phyloP scores from a whole-genome alignment of 148 eudicot species.

The Hydrangea macrophylla region DNA sequence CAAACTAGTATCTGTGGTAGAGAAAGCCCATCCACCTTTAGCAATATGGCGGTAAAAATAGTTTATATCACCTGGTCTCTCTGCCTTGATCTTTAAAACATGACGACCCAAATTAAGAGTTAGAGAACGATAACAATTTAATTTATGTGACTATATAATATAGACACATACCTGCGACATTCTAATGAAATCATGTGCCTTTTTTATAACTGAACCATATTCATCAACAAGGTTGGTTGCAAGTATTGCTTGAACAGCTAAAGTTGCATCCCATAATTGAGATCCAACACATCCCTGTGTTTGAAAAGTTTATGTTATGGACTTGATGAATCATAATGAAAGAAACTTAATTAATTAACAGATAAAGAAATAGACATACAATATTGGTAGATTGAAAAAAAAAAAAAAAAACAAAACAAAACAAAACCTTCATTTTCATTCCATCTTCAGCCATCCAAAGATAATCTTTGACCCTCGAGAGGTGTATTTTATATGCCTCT shows the following conservation, averaged over 20 bases:
- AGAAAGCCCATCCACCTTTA: slow-evolving; percentile 31
- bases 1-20: slow-evolving; percentile 30
- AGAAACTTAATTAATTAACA: too few species aligned
- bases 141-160: too few species aligned
- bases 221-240: slow-evolving; percentile 20
- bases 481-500: too few species aligned
- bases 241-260: slow-evolving; percentile 31
- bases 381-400: too few species aligned
- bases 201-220: slow-evolving; percentile 20
- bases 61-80: slow-evolving; percentile 14
- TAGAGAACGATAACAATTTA: not conserved
- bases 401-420: too few species aligned
- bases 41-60: slow-evolving; percentile 27
- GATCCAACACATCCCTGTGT: slow-evolving; percentile 29
- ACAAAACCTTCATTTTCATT: too few species aligned
- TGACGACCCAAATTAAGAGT: not conserved
- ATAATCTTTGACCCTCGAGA: too few species aligned
- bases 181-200: slow-evolving; percentile 29
- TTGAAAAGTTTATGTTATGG: not conserved
- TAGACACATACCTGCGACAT: slow-evolving; percentile 17
- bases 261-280: slow-evolving; percentile 29
- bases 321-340: too few species aligned
- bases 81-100: slow-evolving; percentile 17
- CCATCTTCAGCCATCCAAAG: too few species aligned
- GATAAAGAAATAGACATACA: too few species aligned